These are phyloP conservation scores for Entophlyctis luteolus DNA, from an alignment of 192 early-diverging fungal species.

Conservation along the genomic window DNA sequence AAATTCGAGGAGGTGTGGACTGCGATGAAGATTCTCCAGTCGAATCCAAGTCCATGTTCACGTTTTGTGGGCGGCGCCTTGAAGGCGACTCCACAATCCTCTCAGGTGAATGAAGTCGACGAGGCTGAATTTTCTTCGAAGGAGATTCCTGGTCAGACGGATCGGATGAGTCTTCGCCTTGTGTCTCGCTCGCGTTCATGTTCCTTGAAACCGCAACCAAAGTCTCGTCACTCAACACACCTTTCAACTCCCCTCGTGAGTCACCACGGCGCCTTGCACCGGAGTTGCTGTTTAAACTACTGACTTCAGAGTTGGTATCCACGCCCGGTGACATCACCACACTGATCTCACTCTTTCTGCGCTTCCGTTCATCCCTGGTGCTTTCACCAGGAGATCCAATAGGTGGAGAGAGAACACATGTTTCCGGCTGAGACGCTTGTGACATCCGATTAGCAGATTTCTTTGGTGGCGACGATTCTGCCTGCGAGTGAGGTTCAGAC, in stretches of 20 bases:
- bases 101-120: not conserved
- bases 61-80: not conserved
- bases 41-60: not conserved
- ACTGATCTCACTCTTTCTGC: not conserved
- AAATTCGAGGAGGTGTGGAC: not conserved
- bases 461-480: not conserved
- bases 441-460: not conserved
- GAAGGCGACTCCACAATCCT: not conserved
- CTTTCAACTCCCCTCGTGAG: not conserved
- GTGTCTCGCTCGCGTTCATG: not conserved
- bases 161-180: not conserved
- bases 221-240: not conserved
- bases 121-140: not conserved
- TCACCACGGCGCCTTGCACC: not conserved
- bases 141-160: not conserved
- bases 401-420: not conserved
- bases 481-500: not conserved
- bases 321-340: not conserved
- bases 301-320: not conserved
- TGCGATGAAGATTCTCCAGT: not conserved
- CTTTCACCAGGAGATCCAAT: not conserved
- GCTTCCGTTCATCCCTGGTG: not conserved
- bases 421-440: not conserved
- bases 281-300: not conserved
- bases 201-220: not conserved